These are phyloP conservation scores for Paraphoma chrysanthemicola DNA, from an alignment of 2,329 filamentous ascomycete species.

Conservation along the genomic window DNA sequence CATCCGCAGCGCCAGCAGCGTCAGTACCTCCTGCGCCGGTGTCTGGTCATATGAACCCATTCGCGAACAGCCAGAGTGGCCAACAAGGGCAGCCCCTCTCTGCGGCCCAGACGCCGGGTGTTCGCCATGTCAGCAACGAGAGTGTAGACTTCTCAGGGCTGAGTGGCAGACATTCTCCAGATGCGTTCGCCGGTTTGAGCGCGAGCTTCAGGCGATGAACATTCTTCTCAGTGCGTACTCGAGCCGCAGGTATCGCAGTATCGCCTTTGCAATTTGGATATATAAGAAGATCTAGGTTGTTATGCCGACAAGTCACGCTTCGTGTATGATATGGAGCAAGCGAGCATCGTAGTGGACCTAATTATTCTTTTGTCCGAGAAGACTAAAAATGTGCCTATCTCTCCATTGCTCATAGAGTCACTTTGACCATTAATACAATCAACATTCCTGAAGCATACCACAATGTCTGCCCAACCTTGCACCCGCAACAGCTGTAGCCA, in stretches of 20 bases:
- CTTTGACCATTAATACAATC: not conserved
- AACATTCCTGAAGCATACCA: not conserved
- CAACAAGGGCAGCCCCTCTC: constrained; percentile 28
- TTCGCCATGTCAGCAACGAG: constrained; percentile 68
- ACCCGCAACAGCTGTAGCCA: not conserved
- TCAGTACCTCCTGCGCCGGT: constrained; percentile 37
- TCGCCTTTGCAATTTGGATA: not conserved
- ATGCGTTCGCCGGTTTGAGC: constrained; percentile 79
- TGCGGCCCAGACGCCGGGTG: constrained; percentile 27
- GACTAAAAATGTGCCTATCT: not conserved
- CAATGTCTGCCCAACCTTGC: not conserved
- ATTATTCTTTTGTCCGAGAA: constrained; percentile 2
- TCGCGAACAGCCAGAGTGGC: constrained; percentile 41
- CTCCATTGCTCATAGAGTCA: too few species aligned
- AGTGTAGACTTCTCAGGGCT: constrained; percentile 71
- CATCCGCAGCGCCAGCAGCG: constrained; percentile 31
- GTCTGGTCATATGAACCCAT: constrained; percentile 64
- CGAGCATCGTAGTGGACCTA: constrained; percentile 1
- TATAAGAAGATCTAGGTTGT: not conserved
- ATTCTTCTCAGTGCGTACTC: not conserved
- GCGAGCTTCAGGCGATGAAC: constrained; percentile 54
- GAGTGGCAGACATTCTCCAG: constrained; percentile 75
- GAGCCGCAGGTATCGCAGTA: not conserved
- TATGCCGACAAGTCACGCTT: not conserved
- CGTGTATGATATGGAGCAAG: not conserved